These are phyloP conservation scores for Zygosaccharomyces gambellarensis DNA, from an alignment of 805 yeast genomes.

Conservation along the genomic window DNA sequence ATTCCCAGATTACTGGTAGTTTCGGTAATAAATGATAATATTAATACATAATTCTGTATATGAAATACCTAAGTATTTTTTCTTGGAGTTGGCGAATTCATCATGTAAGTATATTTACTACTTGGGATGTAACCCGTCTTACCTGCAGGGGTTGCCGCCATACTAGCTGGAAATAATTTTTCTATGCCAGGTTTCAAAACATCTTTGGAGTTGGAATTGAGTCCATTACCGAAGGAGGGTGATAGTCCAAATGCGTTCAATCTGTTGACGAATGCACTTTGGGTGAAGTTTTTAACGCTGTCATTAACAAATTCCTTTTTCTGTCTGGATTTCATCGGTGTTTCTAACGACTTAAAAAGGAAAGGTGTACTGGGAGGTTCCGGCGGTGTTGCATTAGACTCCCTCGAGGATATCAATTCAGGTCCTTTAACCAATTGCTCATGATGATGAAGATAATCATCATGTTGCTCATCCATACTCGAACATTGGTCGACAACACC, in stretches of 20 bases:
- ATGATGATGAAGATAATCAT: background rate
- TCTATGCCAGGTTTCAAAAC: background rate
- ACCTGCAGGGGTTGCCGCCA: constrained; percentile 10
- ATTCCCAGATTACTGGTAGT: constrained; percentile 88
- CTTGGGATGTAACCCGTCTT: constrained; percentile 33
- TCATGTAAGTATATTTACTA: constrained; percentile 33
- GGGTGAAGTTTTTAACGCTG: constrained; percentile 8
- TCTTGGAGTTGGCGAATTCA: constrained; percentile 32
- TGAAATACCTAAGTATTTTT: constrained; percentile 13
- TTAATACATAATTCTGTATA: constrained; percentile 1
- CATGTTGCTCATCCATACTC: too few species aligned
- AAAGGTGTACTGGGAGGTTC: constrained; percentile 20
- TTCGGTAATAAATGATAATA: background rate
- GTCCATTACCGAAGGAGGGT: background rate
- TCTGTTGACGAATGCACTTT: constrained; percentile 22
- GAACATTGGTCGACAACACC: constrained; percentile 23
- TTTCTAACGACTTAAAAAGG: constrained; percentile 28
- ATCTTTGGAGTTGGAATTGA: constrained; percentile 15
- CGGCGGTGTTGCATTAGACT: constrained; percentile 3
- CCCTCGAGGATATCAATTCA: background rate
- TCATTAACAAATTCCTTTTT: constrained; percentile 7
- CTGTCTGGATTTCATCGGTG: constrained; percentile 23
- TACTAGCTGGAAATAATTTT: constrained; percentile 9
- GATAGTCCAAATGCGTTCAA: constrained; percentile 23
- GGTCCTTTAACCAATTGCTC: background rate